A percentile compares a stretch with the other conserved stretches of the same genome.
These are phyloP conservation scores for Candida vartiovaarae DNA, from an alignment of 805 yeast species.

Conservation along the genomic window DNA sequence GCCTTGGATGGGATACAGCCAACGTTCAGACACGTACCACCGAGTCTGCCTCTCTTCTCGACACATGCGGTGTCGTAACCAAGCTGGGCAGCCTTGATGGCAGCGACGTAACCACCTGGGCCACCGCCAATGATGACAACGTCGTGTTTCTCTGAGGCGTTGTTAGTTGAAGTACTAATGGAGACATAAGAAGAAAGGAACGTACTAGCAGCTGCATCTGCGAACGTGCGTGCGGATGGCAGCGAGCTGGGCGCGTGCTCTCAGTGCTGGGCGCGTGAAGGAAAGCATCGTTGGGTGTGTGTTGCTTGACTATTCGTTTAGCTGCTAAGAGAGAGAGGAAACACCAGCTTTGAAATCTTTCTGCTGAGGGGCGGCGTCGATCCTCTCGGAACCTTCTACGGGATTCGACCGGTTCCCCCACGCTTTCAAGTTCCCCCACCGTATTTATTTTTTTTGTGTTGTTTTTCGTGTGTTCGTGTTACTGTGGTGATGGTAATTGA, in stretches of 20 bases:
- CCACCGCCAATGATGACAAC: constrained; percentile 97
- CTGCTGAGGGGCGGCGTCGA: not conserved
- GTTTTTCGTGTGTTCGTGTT: no score
- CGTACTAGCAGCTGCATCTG: constrained; percentile 18
- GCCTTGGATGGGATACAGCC: constrained; percentile 99
- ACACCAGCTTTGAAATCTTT: not conserved
- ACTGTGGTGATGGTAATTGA: no score
- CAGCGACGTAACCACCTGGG: constrained; percentile 99
- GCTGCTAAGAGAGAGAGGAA: not conserved
- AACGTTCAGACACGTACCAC: constrained; percentile 98
- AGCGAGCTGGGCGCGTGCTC: constrained; percentile 8
- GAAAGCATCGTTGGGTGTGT: not conserved
- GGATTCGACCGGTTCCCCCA: no score
- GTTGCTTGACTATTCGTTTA: not conserved
- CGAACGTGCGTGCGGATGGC: constrained; percentile 14
- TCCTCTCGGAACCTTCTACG: no score
- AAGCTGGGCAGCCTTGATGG: constrained; percentile 96
- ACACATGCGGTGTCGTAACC: constrained; percentile 93
- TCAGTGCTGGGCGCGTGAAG: constrained; percentile 8
- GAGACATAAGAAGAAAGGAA: not conserved
- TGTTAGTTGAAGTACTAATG: constrained; percentile 2
- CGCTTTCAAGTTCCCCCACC: no score
- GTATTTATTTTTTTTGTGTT: no score
- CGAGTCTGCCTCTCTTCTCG: constrained; percentile 92
- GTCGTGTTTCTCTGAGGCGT: constrained; percentile 53